Evolutionary conservation across 768 basidiomycete species (phyloP).

Genomic region (Panus rudis): DNA sequence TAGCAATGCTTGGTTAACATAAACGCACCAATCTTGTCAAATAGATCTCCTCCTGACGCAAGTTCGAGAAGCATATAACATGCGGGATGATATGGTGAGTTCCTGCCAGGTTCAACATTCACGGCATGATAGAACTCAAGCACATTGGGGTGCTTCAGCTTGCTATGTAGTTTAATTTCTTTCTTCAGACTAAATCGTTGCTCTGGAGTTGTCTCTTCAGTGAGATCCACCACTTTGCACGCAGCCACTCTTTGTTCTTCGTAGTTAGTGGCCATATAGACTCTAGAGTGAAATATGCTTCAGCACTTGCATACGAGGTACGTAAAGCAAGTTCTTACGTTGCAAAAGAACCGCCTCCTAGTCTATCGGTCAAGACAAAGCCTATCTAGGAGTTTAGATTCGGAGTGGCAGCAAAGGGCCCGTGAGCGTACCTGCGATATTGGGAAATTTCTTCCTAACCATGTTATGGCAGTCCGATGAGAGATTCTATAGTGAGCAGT

Average conservation of each 20-base stretch:
- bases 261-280: constrained; percentile 75
- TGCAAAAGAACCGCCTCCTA: not conserved
- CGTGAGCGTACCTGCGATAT: too few species aligned
- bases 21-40: constrained; percentile 92
- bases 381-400: too few species aligned
- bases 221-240: constrained; percentile 76
- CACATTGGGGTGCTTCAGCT: constrained; percentile 71
- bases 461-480: too few species aligned
- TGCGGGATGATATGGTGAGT: constrained; percentile 58
- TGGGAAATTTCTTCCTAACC: too few species aligned
- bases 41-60: constrained; percentile 90
- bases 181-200: constrained; percentile 81
- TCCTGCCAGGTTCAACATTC: constrained; percentile 60
- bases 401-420: too few species aligned
- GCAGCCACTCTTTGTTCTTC: constrained; percentile 66
- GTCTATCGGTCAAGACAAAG: too few species aligned
- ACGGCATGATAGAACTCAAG: constrained; percentile 79
- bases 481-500: too few species aligned
- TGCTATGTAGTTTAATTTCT: constrained; percentile 85
- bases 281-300: constrained; percentile 55
- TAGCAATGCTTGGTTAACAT: constrained; percentile 1
- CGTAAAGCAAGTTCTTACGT: not conserved
- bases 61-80: constrained; percentile 92
- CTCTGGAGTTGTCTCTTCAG: constrained; percentile 51
- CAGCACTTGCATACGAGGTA: not conserved